A percentile compares a stretch with the other conserved stretches of the same genome.
These are phyloP conservation scores for Stellera chamaejasme DNA, from an alignment of 345 rosid genomes.

Conservation along the genomic window DNA sequence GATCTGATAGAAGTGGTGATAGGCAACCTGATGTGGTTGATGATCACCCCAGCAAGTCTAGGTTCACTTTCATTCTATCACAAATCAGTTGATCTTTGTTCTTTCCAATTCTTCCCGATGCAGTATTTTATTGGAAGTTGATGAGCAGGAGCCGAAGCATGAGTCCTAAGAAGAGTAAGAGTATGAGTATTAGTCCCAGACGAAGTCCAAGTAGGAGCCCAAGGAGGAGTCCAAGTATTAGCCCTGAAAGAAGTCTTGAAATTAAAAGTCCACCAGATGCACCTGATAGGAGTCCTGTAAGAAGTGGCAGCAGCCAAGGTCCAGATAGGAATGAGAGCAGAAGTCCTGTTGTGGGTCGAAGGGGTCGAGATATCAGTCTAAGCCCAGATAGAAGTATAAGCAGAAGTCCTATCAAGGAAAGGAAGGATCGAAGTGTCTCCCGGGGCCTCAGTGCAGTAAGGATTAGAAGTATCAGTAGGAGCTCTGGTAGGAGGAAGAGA, in stretches of 20 bases:
- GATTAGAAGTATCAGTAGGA: conserved; percentile 19
- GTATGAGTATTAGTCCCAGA: conserved; percentile 75
- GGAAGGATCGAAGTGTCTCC: conserved; percentile 18
- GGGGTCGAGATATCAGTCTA: conserved; percentile 20
- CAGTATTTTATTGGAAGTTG: conserved; percentile 43
- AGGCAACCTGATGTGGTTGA: conserved; percentile 78
- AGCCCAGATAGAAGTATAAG: conserved; percentile 39
- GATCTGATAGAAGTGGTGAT: conserved; percentile 50
- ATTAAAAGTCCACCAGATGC: conserved; percentile 25
- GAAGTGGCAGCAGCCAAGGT: conserved; percentile 25
- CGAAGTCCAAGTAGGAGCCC: conserved; percentile 62
- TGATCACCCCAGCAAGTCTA: conserved; percentile 81
- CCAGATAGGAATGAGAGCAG: conserved; percentile 28
- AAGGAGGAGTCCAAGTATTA: conserved; percentile 61
- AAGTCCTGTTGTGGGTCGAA: conserved; percentile 24
- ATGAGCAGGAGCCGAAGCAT: conserved; percentile 88
- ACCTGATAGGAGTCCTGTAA: conserved; percentile 27
- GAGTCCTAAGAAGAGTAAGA: conserved; percentile 88
- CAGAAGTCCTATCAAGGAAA: conserved; percentile 41
- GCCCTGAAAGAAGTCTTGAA: conserved; percentile 34
- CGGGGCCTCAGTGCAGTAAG: conserved; percentile 24
- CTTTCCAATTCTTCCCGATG: conserved; percentile 31
- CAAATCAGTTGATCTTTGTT: conserved; percentile 32
- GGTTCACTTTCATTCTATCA: conserved; percentile 50
- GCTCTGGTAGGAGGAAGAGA: conserved; percentile 22